Evolutionary conservation across 306 rosid genomes (phyloP), one percentile per base, ranked within the genome.

Genomic region (Dicorynia guianensis): DNA sequence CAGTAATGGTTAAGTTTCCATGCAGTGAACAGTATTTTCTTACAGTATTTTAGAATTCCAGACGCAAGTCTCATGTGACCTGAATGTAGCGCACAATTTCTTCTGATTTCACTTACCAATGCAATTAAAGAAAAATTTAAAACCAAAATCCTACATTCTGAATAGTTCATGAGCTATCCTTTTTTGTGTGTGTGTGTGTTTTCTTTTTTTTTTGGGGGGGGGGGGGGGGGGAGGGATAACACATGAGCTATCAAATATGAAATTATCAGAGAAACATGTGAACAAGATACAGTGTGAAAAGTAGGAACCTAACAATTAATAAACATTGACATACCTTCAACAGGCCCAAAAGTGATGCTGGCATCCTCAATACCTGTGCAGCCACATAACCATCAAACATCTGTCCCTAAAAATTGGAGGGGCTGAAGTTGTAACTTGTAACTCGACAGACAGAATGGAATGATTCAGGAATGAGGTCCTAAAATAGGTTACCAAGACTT

Each of bases 281-380:
- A 57, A 85, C 79, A 76, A 25, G 62, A 76, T 39, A 72, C 39
- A 76, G 6, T 79, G 73, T 49, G 74, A n/a, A 81, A 79, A 65
- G 48, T 46, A 49, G 34, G 65, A 76, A 18, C 11, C 68, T 48
- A 49, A 50, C 57, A 69, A 60, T 42, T 54, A 33, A 49, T 72
- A 54, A 35, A 67, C 59, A 49, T 76, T 46, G 48, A 15, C 85
- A 74, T 93, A 93, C 97, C 98, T 91, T 93, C 98, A 57, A 93
- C 94, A 8, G 91, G 98, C 62, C 91, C 98, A 74, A 89, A 91
- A 67, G 97, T 82, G 67, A 93, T 92, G 87, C 81, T 79, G 74
- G 91, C 76, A 74, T 93, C 98, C 67, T 93, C 98, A 62, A 93
- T 84, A 83, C 94, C 98, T 93, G 91, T 54, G 79, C 44, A 67